A percentile compares a stretch with the other conserved stretches of the same genome.
phyloP scores from a whole-genome alignment of 305 asterid species.

The Caryopteris hybrid region DNA sequence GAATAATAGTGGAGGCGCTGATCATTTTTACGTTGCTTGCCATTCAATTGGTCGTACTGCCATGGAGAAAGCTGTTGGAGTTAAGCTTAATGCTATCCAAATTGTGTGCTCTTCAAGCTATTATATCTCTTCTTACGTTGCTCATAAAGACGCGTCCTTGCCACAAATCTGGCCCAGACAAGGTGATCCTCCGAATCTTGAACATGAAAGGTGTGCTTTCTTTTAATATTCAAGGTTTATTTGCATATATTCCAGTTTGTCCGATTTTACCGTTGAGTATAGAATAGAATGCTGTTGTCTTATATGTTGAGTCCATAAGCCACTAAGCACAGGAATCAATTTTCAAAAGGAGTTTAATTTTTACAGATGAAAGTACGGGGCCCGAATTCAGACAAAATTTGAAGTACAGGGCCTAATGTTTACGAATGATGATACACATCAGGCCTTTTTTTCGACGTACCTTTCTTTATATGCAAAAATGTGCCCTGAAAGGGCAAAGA shows the following conservation, averaged over 20 bases:
- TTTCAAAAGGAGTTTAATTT: too few relatives aligned
- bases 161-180: constrained; percentile 87
- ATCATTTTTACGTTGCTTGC: constrained; percentile 77
- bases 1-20: constrained; percentile 74
- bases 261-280: constrained; percentile 4
- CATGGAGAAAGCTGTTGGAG: constrained; percentile 55
- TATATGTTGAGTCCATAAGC: background rate
- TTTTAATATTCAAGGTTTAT: constrained; percentile 3
- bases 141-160: constrained; percentile 80
- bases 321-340: too few relatives aligned
- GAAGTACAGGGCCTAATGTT: too few relatives aligned
- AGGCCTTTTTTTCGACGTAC: too few relatives aligned
- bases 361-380: too few relatives aligned
- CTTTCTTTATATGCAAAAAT: too few relatives aligned
- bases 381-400: too few relatives aligned
- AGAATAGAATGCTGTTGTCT: background rate
- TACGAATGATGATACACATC: too few relatives aligned
- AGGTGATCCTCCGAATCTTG: constrained; percentile 47
- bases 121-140: constrained; percentile 53
- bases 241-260: background rate
- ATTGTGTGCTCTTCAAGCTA: constrained; percentile 76
- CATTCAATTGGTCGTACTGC: constrained; percentile 75
- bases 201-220: constrained; percentile 46
- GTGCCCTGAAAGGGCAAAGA: too few relatives aligned
- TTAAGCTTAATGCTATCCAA: constrained; percentile 65